Conservation (phyloP, 176 grass and related monocot genomes). For the Sorghum bicolor region DNA sequence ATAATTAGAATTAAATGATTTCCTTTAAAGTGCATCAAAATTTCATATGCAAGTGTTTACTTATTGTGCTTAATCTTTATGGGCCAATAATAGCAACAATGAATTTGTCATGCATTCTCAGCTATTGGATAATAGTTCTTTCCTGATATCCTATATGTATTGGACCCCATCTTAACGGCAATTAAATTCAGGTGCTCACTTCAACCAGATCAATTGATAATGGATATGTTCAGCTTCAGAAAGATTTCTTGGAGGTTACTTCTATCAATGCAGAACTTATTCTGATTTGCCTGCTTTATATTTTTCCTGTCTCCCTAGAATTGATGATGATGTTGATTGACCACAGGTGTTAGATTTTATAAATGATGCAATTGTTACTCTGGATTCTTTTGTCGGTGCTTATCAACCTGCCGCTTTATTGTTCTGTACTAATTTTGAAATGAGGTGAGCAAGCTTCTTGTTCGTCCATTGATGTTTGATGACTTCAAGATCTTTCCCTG, state of each 20-base stretch:
- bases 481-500: background rate
- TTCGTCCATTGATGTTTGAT: slow-evolving; percentile 23
- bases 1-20: background rate
- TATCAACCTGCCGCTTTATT: slow-evolving; percentile 80
- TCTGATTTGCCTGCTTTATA: slow-evolving; percentile 17
- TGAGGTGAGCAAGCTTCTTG: slow-evolving; percentile 51
- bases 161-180: background rate
- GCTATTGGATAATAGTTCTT: background rate
- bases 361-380: slow-evolving; percentile 85
- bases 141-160: slow-evolving; percentile 11
- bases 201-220: slow-evolving; percentile 49
- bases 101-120: background rate
- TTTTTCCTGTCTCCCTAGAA: background rate
- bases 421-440: slow-evolving; percentile 81
- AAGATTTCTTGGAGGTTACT: slow-evolving; percentile 83
- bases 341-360: slow-evolving; percentile 90
- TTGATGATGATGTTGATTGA: slow-evolving; percentile 32
- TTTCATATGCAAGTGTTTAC: background rate
- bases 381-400: slow-evolving; percentile 86
- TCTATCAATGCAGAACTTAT: slow-evolving; percentile 21
- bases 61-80: background rate
- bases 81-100: background rate
- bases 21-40: background rate
- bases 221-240: slow-evolving; percentile 76
- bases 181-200: slow-evolving; percentile 55